Conservation (phyloP, 768 basidiomycete genomes). For the Russula brevipes region DNA sequence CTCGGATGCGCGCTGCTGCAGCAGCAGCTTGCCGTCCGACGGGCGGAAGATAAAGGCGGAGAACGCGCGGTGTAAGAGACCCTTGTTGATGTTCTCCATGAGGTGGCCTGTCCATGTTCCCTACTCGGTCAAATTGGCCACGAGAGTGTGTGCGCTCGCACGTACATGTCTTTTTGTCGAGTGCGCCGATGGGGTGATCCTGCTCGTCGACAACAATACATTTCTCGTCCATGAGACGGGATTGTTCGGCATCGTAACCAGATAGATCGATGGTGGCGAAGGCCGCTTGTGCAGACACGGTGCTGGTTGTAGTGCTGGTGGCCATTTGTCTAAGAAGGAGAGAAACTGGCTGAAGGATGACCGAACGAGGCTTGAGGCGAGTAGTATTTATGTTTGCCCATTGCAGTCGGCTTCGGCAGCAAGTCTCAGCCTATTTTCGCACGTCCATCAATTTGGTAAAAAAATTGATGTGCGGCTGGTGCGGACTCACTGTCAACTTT, state of each 20-base stretch:
- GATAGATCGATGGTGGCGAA: conserved; percentile 75
- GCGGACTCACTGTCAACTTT: conserved; percentile 17
- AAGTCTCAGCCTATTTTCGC: conserved; percentile 13
- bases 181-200: conserved; percentile 77
- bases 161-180: conserved; percentile 95
- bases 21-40: conserved; percentile 83
- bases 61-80: conserved; percentile 95
- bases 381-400: conserved; percentile 15
- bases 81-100: conserved; percentile 94
- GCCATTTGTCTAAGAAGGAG: conserved; percentile 27
- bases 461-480: not conserved
- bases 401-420: not conserved
- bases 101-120: conserved; percentile 64
- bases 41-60: conserved; percentile 96
- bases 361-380: not conserved
- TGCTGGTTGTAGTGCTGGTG: conserved; percentile 41
- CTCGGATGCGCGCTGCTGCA: conserved; percentile 94
- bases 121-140: not conserved
- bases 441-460: not conserved
- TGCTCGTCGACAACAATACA: conserved; percentile 90
- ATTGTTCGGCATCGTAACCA: conserved; percentile 87
- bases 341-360: conserved; percentile 1
- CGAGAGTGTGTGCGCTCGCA: not conserved
- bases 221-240: conserved; percentile 91
- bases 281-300: conserved; percentile 9